Evolutionary conservation across 2,329 filamentous ascomycete species (phyloP).

Genomic region (Apiospora koreana): DNA sequence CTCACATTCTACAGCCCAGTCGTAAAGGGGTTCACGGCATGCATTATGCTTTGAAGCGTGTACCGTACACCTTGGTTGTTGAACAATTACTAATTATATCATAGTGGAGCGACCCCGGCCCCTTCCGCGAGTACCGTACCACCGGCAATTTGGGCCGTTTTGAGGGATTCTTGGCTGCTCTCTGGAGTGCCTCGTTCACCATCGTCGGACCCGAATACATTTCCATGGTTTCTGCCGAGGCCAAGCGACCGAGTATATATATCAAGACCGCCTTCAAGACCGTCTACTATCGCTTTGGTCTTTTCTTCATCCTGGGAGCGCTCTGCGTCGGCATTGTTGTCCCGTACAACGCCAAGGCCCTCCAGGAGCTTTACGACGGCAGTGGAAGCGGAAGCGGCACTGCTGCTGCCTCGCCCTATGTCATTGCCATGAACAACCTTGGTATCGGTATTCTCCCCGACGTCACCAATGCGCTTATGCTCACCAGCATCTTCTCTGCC

Average conservation of each 20-base stretch:
- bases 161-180: conserved; percentile 61
- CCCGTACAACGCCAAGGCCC: conserved; percentile 60
- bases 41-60: neutral
- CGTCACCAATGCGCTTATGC: conserved; percentile 59
- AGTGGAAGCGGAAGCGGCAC: conserved; percentile 13
- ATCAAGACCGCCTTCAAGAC: conserved; percentile 64
- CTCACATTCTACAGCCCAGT: neutral
- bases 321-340: conserved; percentile 63
- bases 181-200: conserved; percentile 54
- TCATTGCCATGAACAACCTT: conserved; percentile 55
- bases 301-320: conserved; percentile 65
- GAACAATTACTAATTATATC: neutral
- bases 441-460: conserved; percentile 52
- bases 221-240: conserved; percentile 46
- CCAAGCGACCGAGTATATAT: conserved; percentile 53
- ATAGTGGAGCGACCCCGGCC: conserved; percentile 48
- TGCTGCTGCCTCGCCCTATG: conserved; percentile 53
- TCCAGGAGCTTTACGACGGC: conserved; percentile 38
- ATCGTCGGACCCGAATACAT: conserved; percentile 63
- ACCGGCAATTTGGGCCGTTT: conserved; percentile 57
- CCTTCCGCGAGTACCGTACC: conserved; percentile 51
- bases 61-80: neutral
- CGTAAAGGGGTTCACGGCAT: neutral
- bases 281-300: conserved; percentile 62
- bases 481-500: conserved; percentile 57